These are phyloP conservation scores for Mycena polygramma DNA, from an alignment of 768 basidiomycete genomes.

Conservation along the genomic window DNA sequence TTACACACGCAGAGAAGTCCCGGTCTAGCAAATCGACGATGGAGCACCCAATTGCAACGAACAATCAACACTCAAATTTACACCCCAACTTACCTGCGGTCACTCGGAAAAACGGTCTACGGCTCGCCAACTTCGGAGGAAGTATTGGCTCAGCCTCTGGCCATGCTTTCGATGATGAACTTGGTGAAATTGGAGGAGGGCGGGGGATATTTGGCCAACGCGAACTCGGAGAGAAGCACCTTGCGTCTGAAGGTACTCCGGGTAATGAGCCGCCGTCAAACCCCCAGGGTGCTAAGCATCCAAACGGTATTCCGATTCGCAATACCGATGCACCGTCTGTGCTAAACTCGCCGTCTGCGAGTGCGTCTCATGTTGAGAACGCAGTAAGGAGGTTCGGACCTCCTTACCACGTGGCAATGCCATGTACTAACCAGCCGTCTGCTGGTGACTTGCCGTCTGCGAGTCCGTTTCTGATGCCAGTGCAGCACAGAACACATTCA, in stretches of 20 bases:
- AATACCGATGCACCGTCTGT: background rate
- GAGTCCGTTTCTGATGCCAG: too few relatives aligned
- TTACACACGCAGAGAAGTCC: background rate
- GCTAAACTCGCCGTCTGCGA: background rate
- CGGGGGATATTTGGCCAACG: background rate
- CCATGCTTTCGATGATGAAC: slow-evolving; percentile 6
- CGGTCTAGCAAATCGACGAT: slow-evolving; percentile 9
- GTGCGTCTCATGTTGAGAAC: too few relatives aligned
- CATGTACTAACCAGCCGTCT: too few relatives aligned
- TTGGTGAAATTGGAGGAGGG: background rate
- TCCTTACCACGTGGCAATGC: too few relatives aligned
- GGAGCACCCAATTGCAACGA: slow-evolving; percentile 6
- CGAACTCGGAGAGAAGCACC: background rate
- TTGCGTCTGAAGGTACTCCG: background rate
- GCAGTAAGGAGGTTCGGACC: too few relatives aligned
- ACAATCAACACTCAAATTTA: background rate
- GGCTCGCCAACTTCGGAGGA: background rate
- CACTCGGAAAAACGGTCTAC: too few relatives aligned
- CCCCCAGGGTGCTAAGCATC: too few relatives aligned
- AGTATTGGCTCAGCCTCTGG: background rate
- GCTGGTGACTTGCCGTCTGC: too few relatives aligned
- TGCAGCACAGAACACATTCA: too few relatives aligned
- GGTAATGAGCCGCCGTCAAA: background rate
- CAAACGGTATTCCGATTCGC: too few relatives aligned
- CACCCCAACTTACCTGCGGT: too few relatives aligned